phyloP scores from a whole-genome alignment of 2,329 filamentous ascomycete genomes.

The Colletotrichum liriopes region DNA sequence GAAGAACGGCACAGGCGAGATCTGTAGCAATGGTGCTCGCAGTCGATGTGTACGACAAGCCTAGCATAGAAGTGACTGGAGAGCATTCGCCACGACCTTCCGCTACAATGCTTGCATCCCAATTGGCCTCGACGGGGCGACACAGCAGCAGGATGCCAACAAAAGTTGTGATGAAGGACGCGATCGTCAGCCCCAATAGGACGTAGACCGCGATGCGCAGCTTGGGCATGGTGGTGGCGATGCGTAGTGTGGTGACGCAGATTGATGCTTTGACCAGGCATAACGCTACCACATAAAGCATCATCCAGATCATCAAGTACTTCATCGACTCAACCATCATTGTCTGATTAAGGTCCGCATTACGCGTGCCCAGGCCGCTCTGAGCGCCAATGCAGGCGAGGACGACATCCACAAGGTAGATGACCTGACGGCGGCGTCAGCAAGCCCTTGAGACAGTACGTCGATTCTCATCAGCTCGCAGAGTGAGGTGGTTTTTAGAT shows the following conservation, averaged over 20 bases:
- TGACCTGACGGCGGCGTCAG: constrained; percentile 20
- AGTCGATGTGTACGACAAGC: constrained; percentile 49
- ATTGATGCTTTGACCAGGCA: constrained; percentile 52
- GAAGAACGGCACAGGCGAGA: constrained; percentile 50
- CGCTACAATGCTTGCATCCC: constrained; percentile 49
- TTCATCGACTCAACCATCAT: constrained; percentile 43
- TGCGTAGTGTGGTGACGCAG: constrained; percentile 55
- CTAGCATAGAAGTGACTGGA: constrained; percentile 45
- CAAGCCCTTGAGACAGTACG: too few relatives aligned
- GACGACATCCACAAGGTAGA: constrained; percentile 43
- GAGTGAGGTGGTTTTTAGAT: rapidly evolving
- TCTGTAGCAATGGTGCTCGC: constrained; percentile 53
- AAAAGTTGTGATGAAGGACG: constrained; percentile 50
- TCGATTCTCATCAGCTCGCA: rapidly evolving
- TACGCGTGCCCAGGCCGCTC: constrained; percentile 45
- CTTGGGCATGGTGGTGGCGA: constrained; percentile 44
- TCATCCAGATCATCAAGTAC: constrained; percentile 48
- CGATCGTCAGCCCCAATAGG: constrained; percentile 44
- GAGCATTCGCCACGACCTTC: constrained; percentile 45
- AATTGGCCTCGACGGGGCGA: constrained; percentile 46
- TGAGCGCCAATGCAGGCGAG: constrained; percentile 44
- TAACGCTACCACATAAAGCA: constrained; percentile 46
- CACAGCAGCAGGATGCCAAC: constrained; percentile 47
- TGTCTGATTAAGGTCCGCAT: constrained; percentile 44
- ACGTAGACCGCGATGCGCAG: constrained; percentile 46